A percentile compares a stretch with the other conserved stretches of the same genome.
Evolutionary conservation across 495 filamentous ascomycete genomes (phyloP).

Genomic region (Opeltia flavorubescens): DNA sequence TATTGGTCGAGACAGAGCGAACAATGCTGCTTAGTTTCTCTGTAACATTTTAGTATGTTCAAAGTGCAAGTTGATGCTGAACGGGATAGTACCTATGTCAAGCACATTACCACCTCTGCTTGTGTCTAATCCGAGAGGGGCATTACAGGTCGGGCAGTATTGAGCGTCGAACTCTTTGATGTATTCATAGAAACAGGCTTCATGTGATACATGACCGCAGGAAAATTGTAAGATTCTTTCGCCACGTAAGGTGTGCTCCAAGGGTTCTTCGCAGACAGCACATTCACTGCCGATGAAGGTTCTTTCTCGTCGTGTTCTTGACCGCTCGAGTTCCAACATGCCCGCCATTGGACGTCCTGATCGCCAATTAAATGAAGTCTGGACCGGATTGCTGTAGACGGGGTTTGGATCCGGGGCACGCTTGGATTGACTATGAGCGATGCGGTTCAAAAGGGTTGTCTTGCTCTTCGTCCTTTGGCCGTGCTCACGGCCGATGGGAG

Average conservation of each 20-base stretch:
- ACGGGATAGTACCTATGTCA: conserved; percentile 62
- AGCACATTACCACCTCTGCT: conserved; percentile 90
- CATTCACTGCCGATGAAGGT: conserved; percentile 93
- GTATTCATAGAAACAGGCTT: conserved; percentile 98
- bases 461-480: conserved; percentile 10
- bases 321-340: conserved; percentile 63
- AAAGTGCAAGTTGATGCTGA: not conserved
- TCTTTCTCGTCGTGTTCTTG: conserved; percentile 70
- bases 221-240: conserved; percentile 94
- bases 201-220: conserved; percentile 89
- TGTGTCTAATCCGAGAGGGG: conserved; percentile 82
- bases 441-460: conserved; percentile 12
- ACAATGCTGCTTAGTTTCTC: conserved; percentile 95
- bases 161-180: conserved; percentile 92
- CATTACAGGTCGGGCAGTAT: conserved; percentile 89
- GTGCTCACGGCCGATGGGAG: conserved; percentile 2
- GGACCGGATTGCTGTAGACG: conserved; percentile 23
- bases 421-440: conserved; percentile 12
- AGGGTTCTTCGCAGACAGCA: conserved; percentile 90
- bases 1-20: conserved; percentile 56
- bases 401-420: conserved; percentile 13
- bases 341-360: conserved; percentile 50
- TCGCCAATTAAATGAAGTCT: conserved; percentile 33
- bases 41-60: conserved; percentile 22
- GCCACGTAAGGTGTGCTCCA: conserved; percentile 91